These are phyloP conservation scores for Alternaria triticimaculans DNA, from an alignment of 2,329 filamentous ascomycete species.

Conservation along the genomic window DNA sequence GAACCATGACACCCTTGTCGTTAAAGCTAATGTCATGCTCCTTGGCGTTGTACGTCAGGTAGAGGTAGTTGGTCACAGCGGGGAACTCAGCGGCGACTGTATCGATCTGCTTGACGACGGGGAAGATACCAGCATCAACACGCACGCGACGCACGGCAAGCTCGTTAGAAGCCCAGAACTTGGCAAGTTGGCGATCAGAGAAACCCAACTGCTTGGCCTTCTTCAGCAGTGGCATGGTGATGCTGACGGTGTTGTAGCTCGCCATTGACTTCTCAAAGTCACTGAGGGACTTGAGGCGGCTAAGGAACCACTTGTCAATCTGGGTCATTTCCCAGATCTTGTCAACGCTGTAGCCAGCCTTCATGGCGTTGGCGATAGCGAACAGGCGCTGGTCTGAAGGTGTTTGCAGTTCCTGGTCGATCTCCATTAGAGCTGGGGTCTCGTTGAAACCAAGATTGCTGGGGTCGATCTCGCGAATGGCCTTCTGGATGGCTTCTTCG, in stretches of 20 bases:
- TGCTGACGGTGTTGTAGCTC: conserved; percentile 70
- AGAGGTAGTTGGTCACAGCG: conserved; percentile 92
- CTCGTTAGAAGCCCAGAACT: conserved; percentile 94
- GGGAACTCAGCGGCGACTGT: conserved; percentile 98
- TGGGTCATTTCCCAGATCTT: conserved; percentile 98
- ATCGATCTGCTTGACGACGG: conserved; percentile 97
- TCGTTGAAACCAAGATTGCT: conserved; percentile 95
- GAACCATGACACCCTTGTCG: conserved; percentile 93
- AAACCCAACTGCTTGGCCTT: conserved; percentile 94
- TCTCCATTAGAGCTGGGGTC: conserved; percentile 84
- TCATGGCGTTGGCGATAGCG: conserved; percentile 97
- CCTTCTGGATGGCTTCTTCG: conserved; percentile 98
- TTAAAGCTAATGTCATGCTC: conserved; percentile 84
- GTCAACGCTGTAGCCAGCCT: conserved; percentile 88
- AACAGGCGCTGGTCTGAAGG: conserved; percentile 97
- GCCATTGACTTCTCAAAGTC: conserved; percentile 85
- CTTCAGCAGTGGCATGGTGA: conserved; percentile 70
- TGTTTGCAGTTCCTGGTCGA: conserved; percentile 94
- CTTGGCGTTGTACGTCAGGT: conserved; percentile 91
- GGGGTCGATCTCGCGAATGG: conserved; percentile 92
- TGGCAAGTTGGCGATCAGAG: conserved; percentile 89
- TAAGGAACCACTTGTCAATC: conserved; percentile 98
- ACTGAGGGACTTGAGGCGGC: conserved; percentile 87
- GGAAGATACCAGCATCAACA: conserved; percentile 84
- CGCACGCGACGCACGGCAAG: conserved; percentile 83